Evolutionary conservation across 1,139 yeast species (phyloP).

Genomic region (Diutina sp.): DNA sequence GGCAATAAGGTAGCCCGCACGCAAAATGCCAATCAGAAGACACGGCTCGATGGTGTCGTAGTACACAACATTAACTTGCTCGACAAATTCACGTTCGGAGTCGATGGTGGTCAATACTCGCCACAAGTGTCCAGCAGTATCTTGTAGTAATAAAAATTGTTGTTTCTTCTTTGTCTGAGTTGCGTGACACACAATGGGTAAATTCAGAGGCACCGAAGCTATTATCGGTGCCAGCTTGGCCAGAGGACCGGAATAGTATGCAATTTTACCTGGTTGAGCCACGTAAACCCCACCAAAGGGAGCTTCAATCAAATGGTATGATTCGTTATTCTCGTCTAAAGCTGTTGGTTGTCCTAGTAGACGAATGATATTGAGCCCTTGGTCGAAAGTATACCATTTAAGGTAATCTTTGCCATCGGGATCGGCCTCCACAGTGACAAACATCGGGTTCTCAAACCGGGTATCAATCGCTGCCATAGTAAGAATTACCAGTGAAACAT

Average conservation of each 20-base stretch:
- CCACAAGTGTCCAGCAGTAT: constrained; percentile 64
- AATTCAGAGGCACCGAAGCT: constrained; percentile 8
- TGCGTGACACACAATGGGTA: constrained; percentile 40
- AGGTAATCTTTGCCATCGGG: constrained; percentile 35
- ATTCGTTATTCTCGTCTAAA: constrained; percentile 19
- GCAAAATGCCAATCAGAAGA: constrained; percentile 44
- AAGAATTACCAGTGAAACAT: constrained; percentile 37
- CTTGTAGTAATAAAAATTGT: constrained; percentile 63
- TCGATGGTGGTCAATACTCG: constrained; percentile 41
- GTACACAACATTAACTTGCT: constrained; percentile 34
- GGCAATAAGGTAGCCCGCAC: constrained; percentile 65
- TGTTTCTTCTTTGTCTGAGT: constrained; percentile 50
- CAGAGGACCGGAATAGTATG: constrained; percentile 12
- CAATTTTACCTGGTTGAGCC: constrained; percentile 18
- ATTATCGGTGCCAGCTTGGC: constrained; percentile 11
- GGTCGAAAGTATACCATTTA: constrained; percentile 68
- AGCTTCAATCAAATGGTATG: constrained; percentile 20
- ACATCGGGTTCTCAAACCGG: constrained; percentile 69
- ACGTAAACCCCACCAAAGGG: constrained; percentile 27
- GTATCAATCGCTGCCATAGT: constrained; percentile 52
- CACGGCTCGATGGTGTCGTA: constrained; percentile 68
- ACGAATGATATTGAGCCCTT: constrained; percentile 64
- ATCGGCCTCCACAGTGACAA: constrained; percentile 29
- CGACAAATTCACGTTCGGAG: constrained; percentile 15
- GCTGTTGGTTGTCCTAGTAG: constrained; percentile 13